These are phyloP conservation scores for Exobasidium rhododendri DNA, from an alignment of 1,284 basidiomycete species.

Conservation along the genomic window DNA sequence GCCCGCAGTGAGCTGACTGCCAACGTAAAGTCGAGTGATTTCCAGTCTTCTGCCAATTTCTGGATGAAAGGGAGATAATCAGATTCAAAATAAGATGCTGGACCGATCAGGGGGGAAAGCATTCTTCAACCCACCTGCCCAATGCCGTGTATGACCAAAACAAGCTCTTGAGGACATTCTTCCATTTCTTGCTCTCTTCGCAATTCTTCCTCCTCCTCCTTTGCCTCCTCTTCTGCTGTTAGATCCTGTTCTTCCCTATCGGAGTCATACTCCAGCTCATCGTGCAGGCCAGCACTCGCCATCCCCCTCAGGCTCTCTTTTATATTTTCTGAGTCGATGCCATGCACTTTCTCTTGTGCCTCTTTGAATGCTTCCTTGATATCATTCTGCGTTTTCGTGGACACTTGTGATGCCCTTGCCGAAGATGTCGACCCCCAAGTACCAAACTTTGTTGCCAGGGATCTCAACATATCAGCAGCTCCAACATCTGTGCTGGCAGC, in stretches of 20 bases:
- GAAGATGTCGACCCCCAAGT: conserved; percentile 12
- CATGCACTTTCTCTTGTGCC: conserved; percentile 21
- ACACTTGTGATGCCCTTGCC: conserved; percentile 9
- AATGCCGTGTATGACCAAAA: conserved; percentile 43
- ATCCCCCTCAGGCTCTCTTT: not conserved
- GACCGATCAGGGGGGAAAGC: too few species aligned
- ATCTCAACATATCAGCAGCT: conserved; percentile 26
- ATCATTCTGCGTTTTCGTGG: conserved; percentile 23
- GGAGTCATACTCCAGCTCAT: not conserved
- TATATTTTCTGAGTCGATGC: not conserved
- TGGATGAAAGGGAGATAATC: too few species aligned
- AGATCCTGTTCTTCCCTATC: not conserved
- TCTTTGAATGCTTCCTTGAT: conserved; percentile 33
- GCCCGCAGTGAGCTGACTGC: conserved; percentile 37
- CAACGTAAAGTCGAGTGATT: conserved; percentile 43
- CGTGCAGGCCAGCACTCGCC: not conserved
- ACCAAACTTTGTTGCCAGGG: conserved; percentile 27
- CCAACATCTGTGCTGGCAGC: not conserved
- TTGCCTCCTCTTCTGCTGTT: conserved; percentile 10
- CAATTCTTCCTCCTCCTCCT: conserved; percentile 14
- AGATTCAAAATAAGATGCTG: too few species aligned
- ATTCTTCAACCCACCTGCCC: too few species aligned
- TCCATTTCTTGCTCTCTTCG: conserved; percentile 24
- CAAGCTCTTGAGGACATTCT: conserved; percentile 16
- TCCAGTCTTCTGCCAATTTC: conserved; percentile 36